These are phyloP conservation scores for Xylaria castorea DNA, from an alignment of 495 filamentous ascomycete species.

Conservation along the genomic window DNA sequence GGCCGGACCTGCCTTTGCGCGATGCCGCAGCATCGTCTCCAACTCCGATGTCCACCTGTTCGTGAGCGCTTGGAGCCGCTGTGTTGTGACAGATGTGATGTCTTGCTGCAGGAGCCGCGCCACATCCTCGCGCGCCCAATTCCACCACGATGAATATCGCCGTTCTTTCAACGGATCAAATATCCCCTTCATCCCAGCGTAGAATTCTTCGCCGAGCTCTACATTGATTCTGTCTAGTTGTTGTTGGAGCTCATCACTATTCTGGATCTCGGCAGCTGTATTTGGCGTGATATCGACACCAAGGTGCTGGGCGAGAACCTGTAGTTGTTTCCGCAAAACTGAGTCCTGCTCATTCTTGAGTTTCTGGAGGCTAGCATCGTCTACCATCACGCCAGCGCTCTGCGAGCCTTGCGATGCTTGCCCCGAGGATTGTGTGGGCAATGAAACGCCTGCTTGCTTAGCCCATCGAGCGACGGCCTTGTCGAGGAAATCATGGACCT, in stretches of 20 bases:
- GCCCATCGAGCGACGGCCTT: slow-evolving; percentile 79
- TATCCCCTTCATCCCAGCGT: slow-evolving; percentile 77
- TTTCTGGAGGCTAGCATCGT: slow-evolving; percentile 82
- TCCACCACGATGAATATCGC: slow-evolving; percentile 88
- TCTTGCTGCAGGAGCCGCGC: slow-evolving; percentile 78
- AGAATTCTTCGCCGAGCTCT: slow-evolving; percentile 86
- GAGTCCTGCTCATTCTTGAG: slow-evolving; percentile 83
- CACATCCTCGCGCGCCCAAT: slow-evolving; percentile 87
- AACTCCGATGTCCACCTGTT: slow-evolving; percentile 83
- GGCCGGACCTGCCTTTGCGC: slow-evolving; percentile 88
- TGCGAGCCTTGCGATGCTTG: slow-evolving; percentile 66
- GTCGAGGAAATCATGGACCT: slow-evolving; percentile 80
- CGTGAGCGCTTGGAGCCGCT: slow-evolving; percentile 67
- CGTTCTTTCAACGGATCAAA: slow-evolving; percentile 82
- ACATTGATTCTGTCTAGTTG: slow-evolving; percentile 82
- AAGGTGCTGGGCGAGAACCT: slow-evolving; percentile 81
- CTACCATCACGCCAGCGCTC: slow-evolving; percentile 82
- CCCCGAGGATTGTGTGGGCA: slow-evolving; percentile 66
- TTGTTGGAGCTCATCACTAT: slow-evolving; percentile 71
- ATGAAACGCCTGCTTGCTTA: slow-evolving; percentile 70
- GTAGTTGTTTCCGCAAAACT: slow-evolving; percentile 87
- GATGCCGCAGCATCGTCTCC: slow-evolving; percentile 83
- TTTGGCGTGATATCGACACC: slow-evolving; percentile 87
- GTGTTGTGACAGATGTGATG: slow-evolving; percentile 69
- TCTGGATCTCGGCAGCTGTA: slow-evolving; percentile 73